Evolutionary conservation across 352 stramenopile species (phyloP).

Genomic region (Phytophthora fragariae): DNA sequence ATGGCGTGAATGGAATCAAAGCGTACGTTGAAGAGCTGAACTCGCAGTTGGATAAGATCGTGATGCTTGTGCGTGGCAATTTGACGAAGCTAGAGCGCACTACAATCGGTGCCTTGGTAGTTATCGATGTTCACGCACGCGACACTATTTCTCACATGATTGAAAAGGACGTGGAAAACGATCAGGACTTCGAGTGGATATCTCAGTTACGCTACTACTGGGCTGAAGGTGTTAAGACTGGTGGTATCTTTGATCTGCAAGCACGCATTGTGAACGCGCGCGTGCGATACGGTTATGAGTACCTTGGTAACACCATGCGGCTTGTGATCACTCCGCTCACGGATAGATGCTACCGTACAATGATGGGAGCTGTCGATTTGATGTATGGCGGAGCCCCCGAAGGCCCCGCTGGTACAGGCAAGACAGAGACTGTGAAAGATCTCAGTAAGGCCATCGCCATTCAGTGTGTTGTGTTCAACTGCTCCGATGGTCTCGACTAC

Average conservation of each 20-base stretch:
- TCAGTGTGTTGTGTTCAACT: constrained; percentile 97
- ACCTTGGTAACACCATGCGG: constrained; percentile 93
- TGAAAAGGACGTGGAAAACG: constrained; percentile 85
- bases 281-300: constrained; percentile 92
- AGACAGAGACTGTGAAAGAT: constrained; percentile 96
- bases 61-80: constrained; percentile 92
- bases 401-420: constrained; percentile 94
- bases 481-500: constrained; percentile 93
- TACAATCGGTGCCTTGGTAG: constrained; percentile 93
- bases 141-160: constrained; percentile 95
- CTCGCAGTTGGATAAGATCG: constrained; percentile 87
- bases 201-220: constrained; percentile 95
- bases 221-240: constrained; percentile 69
- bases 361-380: constrained; percentile 95
- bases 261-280: constrained; percentile 90
- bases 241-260: constrained; percentile 73
- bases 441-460: constrained; percentile 95
- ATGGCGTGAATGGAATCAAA: constrained; percentile 75
- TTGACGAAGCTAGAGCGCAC: constrained; percentile 93
- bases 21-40: constrained; percentile 89
- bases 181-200: constrained; percentile 95
- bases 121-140: constrained; percentile 93
- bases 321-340: constrained; percentile 96
- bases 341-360: constrained; percentile 94
- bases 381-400: constrained; percentile 94